phyloP scores from a whole-genome alignment of 805 yeast species.

The Tetrapisispora nanseiensis region DNA sequence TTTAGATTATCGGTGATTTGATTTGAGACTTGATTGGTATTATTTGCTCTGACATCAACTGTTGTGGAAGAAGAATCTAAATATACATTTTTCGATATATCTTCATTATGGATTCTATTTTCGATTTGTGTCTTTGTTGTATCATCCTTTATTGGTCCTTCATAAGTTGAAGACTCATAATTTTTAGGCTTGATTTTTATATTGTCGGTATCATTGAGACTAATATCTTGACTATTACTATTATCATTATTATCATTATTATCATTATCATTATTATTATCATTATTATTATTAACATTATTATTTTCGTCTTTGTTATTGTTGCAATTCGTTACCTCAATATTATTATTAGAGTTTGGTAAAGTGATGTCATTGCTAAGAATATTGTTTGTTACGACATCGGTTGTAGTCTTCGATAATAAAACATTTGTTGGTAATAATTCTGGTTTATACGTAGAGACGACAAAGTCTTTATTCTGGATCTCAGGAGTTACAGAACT shows the following conservation, averaged over 20 bases:
- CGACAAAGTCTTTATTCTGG: neutral
- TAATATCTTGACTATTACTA: neutral
- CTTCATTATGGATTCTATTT: neutral
- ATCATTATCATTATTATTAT: neutral
- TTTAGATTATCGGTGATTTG: too few species aligned
- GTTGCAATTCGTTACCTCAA: neutral
- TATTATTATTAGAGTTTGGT: neutral
- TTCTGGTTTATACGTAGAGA: conserved; percentile 9
- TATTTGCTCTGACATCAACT: neutral
- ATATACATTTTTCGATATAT: neutral
- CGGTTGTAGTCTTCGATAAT: conserved; percentile 23
- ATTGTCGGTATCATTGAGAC: neutral
- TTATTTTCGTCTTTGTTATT: neutral
- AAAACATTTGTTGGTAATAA: conserved; percentile 18
- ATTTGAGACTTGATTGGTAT: neutral
- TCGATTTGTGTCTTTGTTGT: neutral
- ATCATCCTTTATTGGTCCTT: too few species aligned
- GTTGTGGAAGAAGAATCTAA: neutral
- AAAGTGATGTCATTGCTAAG: conserved; percentile 14
- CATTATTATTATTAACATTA: neutral
- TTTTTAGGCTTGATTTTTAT: too few species aligned
- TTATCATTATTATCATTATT: neutral
- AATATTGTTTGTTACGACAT: conserved; percentile 24
- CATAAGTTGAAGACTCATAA: too few species aligned
- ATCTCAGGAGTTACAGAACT: neutral